Percentiles rank a stretch among this genome's conserved stretches.
phyloP scores from a whole-genome alignment of 2,329 filamentous ascomycete species.

The Epicoccum nigrum region DNA sequence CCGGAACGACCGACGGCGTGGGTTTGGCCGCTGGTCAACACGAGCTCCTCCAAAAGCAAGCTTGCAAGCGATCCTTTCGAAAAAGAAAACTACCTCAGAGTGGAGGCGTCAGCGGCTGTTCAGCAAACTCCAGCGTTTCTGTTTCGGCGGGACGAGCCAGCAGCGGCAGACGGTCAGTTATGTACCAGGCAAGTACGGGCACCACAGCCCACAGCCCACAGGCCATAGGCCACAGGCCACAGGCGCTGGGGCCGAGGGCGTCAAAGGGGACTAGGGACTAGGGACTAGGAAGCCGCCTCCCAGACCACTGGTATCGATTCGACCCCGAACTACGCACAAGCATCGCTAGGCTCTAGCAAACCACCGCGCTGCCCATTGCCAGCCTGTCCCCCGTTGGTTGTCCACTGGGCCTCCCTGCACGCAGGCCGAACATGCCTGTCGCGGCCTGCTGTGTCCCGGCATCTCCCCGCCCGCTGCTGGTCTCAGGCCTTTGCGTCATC shows the following conservation, averaged over 20 bases:
- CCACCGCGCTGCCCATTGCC: constrained; percentile 26
- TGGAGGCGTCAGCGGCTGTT: constrained; percentile 8
- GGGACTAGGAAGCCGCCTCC: constrained; percentile 29
- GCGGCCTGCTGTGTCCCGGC: constrained; percentile 1
- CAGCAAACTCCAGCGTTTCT: constrained; percentile 18
- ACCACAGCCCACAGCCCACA: constrained; percentile 4
- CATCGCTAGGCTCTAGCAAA: constrained; percentile 30
- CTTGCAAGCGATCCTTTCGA: background rate
- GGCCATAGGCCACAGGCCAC: no score
- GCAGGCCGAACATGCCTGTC: constrained; percentile 14
- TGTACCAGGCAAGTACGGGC: constrained; percentile 37
- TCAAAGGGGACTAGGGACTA: constrained; percentile 22
- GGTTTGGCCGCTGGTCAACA: constrained; percentile 17
- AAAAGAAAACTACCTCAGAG: background rate
- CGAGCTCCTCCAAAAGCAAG: constrained; percentile 7
- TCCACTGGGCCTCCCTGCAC: constrained; percentile 15
- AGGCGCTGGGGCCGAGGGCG: background rate
- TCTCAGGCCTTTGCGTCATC: constrained; percentile 1
- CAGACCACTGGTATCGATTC: constrained; percentile 35
- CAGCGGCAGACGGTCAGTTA: constrained; percentile 25
- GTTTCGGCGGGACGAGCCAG: constrained; percentile 21
- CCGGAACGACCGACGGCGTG: constrained; percentile 34
- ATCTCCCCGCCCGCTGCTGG: constrained; percentile 2
- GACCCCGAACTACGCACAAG: constrained; percentile 37
- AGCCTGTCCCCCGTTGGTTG: background rate